phyloP scores from a whole-genome alignment of 2,329 filamentous ascomycete genomes.

The Sporothrix brasiliensis region DNA sequence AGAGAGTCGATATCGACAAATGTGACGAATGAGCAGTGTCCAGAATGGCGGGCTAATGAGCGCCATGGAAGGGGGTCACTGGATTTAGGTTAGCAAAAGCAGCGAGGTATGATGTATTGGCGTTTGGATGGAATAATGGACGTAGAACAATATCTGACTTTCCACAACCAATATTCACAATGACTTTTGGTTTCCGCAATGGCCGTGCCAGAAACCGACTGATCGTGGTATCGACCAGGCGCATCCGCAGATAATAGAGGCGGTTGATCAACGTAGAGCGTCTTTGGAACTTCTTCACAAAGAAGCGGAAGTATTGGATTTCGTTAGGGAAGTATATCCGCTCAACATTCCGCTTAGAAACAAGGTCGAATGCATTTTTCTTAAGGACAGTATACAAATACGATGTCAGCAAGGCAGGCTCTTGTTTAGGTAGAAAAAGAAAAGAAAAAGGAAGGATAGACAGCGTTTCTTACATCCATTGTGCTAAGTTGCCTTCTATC shows the following conservation, averaged over 20 bases:
- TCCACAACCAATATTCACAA: constrained; percentile 86
- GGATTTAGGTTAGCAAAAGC: not conserved
- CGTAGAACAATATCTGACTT: constrained; percentile 63
- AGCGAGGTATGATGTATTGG: not conserved
- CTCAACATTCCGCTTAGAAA: constrained; percentile 92
- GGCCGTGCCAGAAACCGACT: constrained; percentile 65
- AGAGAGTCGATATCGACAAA: constrained; percentile 90
- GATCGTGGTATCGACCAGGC: constrained; percentile 75
- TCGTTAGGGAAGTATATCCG: constrained; percentile 77
- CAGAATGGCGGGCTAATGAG: constrained; percentile 68
- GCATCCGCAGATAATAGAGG: constrained; percentile 84
- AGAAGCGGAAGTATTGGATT: constrained; percentile 83
- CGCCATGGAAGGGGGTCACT: constrained; percentile 90
- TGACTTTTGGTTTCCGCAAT: constrained; percentile 64
- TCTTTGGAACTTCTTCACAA: constrained; percentile 80
- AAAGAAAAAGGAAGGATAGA: not conserved
- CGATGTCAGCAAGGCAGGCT: not conserved
- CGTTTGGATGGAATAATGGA: too few relatives aligned
- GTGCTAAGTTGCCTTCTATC: too few relatives aligned
- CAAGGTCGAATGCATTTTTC: constrained; percentile 91
- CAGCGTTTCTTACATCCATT: not conserved
- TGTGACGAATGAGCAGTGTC: constrained; percentile 58
- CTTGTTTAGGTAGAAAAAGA: not conserved
- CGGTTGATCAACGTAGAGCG: constrained; percentile 88
- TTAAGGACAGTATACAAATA: constrained; percentile 40